A percentile compares a stretch with the other conserved stretches of the same genome.
Conservation (phyloP, 2,329 filamentous ascomycete species). For the Paramyrothecium sp. region DNA sequence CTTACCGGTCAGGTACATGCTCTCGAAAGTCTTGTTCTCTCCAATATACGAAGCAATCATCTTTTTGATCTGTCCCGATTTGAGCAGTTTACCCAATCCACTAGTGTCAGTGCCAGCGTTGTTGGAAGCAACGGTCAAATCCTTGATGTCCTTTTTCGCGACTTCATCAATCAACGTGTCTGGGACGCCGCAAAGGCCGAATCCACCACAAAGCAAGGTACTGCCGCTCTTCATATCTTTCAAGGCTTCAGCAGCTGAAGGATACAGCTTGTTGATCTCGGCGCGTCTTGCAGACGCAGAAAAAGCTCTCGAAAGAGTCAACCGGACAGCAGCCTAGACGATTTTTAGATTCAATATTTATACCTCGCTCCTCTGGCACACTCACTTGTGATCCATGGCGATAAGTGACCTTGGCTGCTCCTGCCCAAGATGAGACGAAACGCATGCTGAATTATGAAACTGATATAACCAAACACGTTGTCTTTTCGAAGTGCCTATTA, state of each 20-base stretch:
- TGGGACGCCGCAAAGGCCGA: conserved; percentile 79
- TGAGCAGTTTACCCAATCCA: conserved; percentile 72
- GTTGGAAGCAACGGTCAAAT: conserved; percentile 85
- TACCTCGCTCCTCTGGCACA: not conserved
- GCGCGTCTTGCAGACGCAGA: not conserved
- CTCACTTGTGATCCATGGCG: not conserved
- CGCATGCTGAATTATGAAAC: not conserved
- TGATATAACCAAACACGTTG: too few relatives aligned
- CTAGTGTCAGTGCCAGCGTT: conserved; percentile 83
- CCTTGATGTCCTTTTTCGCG: conserved; percentile 64
- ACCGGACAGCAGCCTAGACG: not conserved
- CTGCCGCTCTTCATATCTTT: conserved; percentile 73
- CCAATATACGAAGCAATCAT: conserved; percentile 92
- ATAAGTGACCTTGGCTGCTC: not conserved
- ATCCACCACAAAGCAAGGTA: conserved; percentile 74
- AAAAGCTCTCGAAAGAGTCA: not conserved
- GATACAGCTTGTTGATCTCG: conserved; percentile 73
- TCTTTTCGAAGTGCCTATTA: too few relatives aligned
- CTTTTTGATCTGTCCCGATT: conserved; percentile 79
- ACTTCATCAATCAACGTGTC: conserved; percentile 75
- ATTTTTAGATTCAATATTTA: not conserved
- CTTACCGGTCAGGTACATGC: conserved; percentile 81
- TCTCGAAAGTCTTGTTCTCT: conserved; percentile 88
- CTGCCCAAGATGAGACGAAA: not conserved
- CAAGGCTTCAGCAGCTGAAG: conserved; percentile 65